Evolutionary conservation across 2,329 filamentous ascomycete species (phyloP), one percentile per base, ranked within the genome.

Genomic region (Ascochyta koolunga): DNA sequence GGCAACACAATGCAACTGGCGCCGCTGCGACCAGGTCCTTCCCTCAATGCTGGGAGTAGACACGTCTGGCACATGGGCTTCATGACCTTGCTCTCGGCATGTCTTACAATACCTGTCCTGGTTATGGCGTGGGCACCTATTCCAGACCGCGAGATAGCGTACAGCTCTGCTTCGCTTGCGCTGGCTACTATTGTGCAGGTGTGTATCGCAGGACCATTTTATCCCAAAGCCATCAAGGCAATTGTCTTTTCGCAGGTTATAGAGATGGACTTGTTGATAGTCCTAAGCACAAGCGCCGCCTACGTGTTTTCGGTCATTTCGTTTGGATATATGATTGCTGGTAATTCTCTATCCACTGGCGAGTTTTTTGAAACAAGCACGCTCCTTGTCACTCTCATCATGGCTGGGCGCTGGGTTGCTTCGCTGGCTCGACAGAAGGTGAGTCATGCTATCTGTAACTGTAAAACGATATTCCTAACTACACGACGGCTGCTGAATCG

Each of bases 191-290:
- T 88, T 21, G 82, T 92, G 6, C 89, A 93, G 66, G 45, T 83
- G 10, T 67, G 82, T 9, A 73, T 88, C n/a, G 86, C 84, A 0
- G 83, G 83, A 0, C 84, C 85, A 0, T 91, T 91, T 72, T 92
- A 91, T 62, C 80, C 81, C 0, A 83, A 80, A 33, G 88, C 88
- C 0, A 65, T 89, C 18, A 87, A 85, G 60, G 78, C 80, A 2
- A 69, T 90, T 0, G 60, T 89, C 0, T 87, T 85, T 64, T 82
- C 82, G 0, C 69, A 76, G 3, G 76, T 87, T 1, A 80, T 89
- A 16, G 87, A 90, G 65, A 89, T 89, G 85, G 87, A 90, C 61
- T 67, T 89, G 8, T 77, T 90, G 6, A 82, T 90, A 33, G 85
- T 89, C 0, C 60, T 90, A 29, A 89, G 87, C 70, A 89, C 85